Percentiles rank a stretch among this genome's conserved stretches.
These are phyloP conservation scores for Candida andamanensis DNA, from an alignment of 805 yeast genomes.

Conservation along the genomic window DNA sequence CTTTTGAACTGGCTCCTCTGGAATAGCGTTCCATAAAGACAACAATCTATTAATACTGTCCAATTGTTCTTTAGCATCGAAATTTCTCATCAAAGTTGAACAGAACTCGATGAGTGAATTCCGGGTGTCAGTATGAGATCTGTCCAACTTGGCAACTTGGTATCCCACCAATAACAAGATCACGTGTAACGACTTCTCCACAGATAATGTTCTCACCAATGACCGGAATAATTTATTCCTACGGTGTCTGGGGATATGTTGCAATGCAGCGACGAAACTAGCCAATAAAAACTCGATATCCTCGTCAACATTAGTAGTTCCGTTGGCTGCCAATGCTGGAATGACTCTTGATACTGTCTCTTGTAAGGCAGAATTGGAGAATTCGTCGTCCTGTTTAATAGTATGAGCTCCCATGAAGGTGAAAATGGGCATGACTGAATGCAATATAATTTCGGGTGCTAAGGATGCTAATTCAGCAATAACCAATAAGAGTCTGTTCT, in stretches of 20 bases:
- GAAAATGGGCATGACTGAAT: slow-evolving; percentile 98
- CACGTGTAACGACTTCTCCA: slow-evolving; percentile 60
- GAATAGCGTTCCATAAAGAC: slow-evolving; percentile 47
- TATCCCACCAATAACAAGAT: slow-evolving; percentile 76
- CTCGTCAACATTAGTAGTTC: slow-evolving; percentile 22
- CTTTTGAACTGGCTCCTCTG: slow-evolving; percentile 36
- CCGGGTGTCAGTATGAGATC: slow-evolving; percentile 45
- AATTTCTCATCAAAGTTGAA: slow-evolving; percentile 61
- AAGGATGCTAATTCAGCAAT: slow-evolving; percentile 83
- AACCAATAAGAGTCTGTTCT: slow-evolving; percentile 78
- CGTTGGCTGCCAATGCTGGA: slow-evolving; percentile 65
- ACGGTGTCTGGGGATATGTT: slow-evolving; percentile 95
- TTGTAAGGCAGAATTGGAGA: slow-evolving; percentile 86
- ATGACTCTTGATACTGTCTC: slow-evolving; percentile 86
- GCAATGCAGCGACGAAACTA: slow-evolving; percentile 90
- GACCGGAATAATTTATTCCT: slow-evolving; percentile 81
- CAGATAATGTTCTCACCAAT: slow-evolving; percentile 69
- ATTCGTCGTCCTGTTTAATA: slow-evolving; percentile 93
- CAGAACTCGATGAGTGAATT: slow-evolving; percentile 65
- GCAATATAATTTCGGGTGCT: slow-evolving; percentile 87
- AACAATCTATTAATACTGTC: slow-evolving; percentile 48
- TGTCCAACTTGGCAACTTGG: slow-evolving; percentile 46
- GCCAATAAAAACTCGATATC: slow-evolving; percentile 72
- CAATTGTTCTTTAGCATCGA: slow-evolving; percentile 64
- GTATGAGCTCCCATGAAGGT: slow-evolving; percentile 99